Conservation (phyloP, 768 basidiomycete species). For the Hirschioporus abietinus region DNA sequence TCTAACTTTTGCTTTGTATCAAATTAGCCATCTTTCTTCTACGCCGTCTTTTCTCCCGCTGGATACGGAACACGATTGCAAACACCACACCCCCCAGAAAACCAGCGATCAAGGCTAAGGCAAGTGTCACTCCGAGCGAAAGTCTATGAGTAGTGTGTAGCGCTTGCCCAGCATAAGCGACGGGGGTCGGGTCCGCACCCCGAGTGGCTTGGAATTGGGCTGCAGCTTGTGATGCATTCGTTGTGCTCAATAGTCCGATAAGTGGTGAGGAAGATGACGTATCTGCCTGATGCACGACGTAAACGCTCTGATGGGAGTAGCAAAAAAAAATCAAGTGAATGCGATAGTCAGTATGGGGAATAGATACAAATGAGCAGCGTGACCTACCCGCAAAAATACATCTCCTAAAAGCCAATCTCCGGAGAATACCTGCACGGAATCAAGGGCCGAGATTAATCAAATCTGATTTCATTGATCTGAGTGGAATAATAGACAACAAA, state of each 20-base stretch:
- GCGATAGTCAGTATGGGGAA: slow-evolving; percentile 9
- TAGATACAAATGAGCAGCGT: slow-evolving; percentile 3
- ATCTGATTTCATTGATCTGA: not conserved
- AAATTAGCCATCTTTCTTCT: slow-evolving; percentile 2
- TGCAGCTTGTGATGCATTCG: slow-evolving; percentile 32
- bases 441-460: not conserved
- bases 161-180: not conserved
- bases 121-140: not conserved
- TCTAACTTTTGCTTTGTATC: slow-evolving; percentile 1
- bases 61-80: not conserved
- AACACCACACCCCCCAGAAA: not conserved
- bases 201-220: slow-evolving; percentile 35
- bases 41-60: not conserved
- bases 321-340: slow-evolving; percentile 8
- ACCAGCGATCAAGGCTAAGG: not conserved
- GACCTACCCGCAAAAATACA: slow-evolving; percentile 45
- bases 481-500: not conserved
- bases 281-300: slow-evolving; percentile 41
- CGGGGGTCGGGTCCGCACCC: slow-evolving; percentile 33
- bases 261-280: slow-evolving; percentile 34
- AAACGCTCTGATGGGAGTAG: slow-evolving; percentile 40
- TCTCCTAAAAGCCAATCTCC: slow-evolving; percentile 63
- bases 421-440: slow-evolving; percentile 35
- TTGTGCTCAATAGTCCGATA: slow-evolving; percentile 43
- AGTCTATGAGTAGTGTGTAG: not conserved